Evolutionary conservation across 108 stramenopile species (phyloP).

Genomic region (Cyclotella cryptica): DNA sequence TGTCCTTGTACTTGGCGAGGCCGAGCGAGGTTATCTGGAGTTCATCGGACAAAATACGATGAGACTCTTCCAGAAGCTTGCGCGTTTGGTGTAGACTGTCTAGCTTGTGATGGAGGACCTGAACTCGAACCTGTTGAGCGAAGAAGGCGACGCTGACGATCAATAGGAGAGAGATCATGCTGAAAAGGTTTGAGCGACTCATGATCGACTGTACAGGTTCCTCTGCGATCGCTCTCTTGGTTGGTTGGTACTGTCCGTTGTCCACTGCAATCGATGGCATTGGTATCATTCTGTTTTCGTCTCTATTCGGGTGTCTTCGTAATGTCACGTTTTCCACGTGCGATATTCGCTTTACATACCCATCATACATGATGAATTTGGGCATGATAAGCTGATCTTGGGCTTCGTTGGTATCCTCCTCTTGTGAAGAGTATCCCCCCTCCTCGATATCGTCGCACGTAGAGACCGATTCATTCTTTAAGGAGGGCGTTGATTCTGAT

Average conservation of each 20-base stretch:
- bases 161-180: neutral
- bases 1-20: slow-evolving; percentile 5
- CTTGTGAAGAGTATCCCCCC: slow-evolving; percentile 4
- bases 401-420: neutral
- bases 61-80: slow-evolving; percentile 2
- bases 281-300: neutral
- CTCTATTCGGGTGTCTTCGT: neutral
- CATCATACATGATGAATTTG: neutral
- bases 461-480: neutral
- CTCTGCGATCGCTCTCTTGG: neutral
- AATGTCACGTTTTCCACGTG: neutral
- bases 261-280: neutral
- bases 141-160: slow-evolving; percentile 13
- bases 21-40: neutral
- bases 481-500: neutral
- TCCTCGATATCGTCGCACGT: slow-evolving; percentile 4
- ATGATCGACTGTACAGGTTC: neutral
- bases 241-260: neutral
- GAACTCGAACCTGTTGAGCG: neutral
- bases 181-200: neutral
- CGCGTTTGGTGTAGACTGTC: neutral
- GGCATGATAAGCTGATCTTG: neutral
- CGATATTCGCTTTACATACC: neutral
- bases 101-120: slow-evolving; percentile 8
- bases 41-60: neutral